Percentiles rank a stretch among this genome's conserved stretches.
Conservation (phyloP, 2,329 filamentous ascomycete species). For the Xenosphaeropsis pyriputrescens region DNA sequence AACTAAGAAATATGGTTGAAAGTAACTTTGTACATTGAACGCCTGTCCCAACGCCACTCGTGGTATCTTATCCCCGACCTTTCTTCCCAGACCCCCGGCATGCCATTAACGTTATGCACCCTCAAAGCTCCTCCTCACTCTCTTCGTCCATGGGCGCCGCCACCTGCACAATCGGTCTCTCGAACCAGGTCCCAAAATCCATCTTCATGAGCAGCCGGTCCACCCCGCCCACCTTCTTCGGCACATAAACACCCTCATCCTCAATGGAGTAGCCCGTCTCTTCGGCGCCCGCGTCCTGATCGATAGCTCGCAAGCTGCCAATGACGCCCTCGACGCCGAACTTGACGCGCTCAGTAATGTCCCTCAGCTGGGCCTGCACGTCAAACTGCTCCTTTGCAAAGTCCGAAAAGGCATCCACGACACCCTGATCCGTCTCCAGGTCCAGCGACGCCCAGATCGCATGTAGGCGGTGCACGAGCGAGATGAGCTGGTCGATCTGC, state of each 20-base stretch:
- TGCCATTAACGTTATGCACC: not conserved
- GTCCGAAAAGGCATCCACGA: conserved; percentile 61
- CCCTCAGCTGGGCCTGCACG: conserved; percentile 47
- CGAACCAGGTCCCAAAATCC: conserved; percentile 33
- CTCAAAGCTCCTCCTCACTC: not conserved
- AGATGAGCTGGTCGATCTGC: conserved; percentile 69
- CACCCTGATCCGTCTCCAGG: conserved; percentile 68
- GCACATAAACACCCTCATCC: conserved; percentile 44
- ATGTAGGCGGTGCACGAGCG: conserved; percentile 62
- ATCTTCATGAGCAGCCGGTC: conserved; percentile 85
- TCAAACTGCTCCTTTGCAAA: conserved; percentile 58
- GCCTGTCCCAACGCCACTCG: not conserved
- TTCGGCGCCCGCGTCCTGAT: conserved; percentile 16
- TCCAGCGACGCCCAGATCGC: conserved; percentile 65
- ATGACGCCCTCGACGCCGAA: conserved; percentile 48
- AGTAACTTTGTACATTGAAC: too few relatives aligned
- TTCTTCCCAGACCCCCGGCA: not conserved
- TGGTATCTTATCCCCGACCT: not conserved
- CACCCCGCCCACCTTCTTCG: conserved; percentile 62
- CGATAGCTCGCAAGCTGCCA: conserved; percentile 40
- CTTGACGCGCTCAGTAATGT: conserved; percentile 50
- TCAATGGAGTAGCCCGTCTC: conserved; percentile 16
- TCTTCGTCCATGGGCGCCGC: not conserved
- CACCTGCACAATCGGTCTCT: conserved; percentile 4
- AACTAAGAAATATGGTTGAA: too few relatives aligned